Evolutionary conservation across 1,284 basidiomycete genomes (phyloP).

Genomic region (Cryptococcus maquisensis): DNA sequence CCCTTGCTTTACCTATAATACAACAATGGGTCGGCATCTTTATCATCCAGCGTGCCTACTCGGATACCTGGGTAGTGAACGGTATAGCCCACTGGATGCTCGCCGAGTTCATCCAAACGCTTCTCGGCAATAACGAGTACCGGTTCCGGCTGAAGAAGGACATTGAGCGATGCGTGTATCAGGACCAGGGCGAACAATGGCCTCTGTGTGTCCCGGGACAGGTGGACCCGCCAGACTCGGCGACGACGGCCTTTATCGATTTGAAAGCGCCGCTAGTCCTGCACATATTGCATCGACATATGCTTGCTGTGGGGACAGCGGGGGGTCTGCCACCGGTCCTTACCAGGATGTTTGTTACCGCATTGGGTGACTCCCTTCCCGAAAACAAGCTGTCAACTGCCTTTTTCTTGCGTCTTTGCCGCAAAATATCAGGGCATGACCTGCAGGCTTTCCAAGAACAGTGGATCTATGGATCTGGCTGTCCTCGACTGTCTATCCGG

Average conservation of each 20-base stretch:
- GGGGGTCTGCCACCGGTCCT: conserved; percentile 90
- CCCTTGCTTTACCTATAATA: conserved; percentile 80
- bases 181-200: conserved; percentile 84
- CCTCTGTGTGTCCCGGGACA: conserved; percentile 87
- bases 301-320: conserved; percentile 92
- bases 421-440: conserved; percentile 90
- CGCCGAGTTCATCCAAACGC: conserved; percentile 76
- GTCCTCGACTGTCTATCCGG: conserved; percentile 82
- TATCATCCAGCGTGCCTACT: conserved; percentile 89
- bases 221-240: conserved; percentile 74
- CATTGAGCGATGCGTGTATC: conserved; percentile 84
- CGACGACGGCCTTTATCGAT: conserved; percentile 79
- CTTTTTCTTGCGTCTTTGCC: conserved; percentile 83
- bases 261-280: conserved; percentile 92
- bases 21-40: conserved; percentile 98
- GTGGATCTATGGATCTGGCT: conserved; percentile 98
- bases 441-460: conserved; percentile 88
- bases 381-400: conserved; percentile 85
- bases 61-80: conserved; percentile 93
- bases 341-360: conserved; percentile 90
- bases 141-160: conserved; percentile 93
- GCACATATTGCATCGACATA: conserved; percentile 87
- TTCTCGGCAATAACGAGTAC: conserved; percentile 96
- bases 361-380: conserved; percentile 83
- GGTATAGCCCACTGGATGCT: conserved; percentile 89